A percentile compares a stretch with the other conserved stretches of the same genome.
phyloP scores from a whole-genome alignment of 2,329 filamentous ascomycete species.

The Ascocoryne sarcoides region DNA sequence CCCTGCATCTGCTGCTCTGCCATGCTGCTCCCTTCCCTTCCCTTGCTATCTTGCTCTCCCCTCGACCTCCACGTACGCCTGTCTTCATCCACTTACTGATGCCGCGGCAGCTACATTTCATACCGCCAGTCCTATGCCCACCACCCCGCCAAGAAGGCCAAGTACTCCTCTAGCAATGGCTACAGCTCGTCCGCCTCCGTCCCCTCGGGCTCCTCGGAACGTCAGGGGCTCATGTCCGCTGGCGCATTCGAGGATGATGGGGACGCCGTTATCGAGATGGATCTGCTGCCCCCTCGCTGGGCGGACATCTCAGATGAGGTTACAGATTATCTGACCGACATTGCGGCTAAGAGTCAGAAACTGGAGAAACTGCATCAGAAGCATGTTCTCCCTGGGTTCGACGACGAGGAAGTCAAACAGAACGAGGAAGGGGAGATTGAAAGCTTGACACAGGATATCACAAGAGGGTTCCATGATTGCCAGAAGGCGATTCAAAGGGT shows the following conservation, averaged over 20 bases:
- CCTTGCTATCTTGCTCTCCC: no score
- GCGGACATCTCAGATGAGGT: conserved; percentile 93
- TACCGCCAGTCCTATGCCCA: conserved; percentile 98
- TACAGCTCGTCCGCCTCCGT: conserved; percentile 48
- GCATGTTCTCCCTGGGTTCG: conserved; percentile 91
- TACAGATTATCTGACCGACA: conserved; percentile 68
- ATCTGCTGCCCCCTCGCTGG: conserved; percentile 89
- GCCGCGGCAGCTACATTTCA: conserved; percentile 71
- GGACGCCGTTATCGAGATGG: conserved; percentile 97
- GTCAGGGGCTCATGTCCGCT: conserved; percentile 75
- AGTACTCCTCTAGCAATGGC: conserved; percentile 48
- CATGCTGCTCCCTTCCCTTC: conserved; percentile 2
- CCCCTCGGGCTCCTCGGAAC: conserved; percentile 49
- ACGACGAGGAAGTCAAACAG: conserved; percentile 84
- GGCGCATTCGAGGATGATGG: conserved; percentile 76
- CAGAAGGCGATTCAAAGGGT: conserved; percentile 82
- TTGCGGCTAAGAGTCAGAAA: conserved; percentile 73
- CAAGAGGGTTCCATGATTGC: conserved; percentile 79
- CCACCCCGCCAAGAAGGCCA: conserved; percentile 79
- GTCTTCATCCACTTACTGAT: conserved; percentile 25
- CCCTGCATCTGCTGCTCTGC: background rate
- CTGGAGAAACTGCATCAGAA: conserved; percentile 94
- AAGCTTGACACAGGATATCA: conserved; percentile 80
- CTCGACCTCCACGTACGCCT: conserved; percentile 12
- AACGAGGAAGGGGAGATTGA: conserved; percentile 88